Percentiles rank a stretch among this genome's conserved stretches.
phyloP scores from a whole-genome alignment of 371 early-diverging fungal genomes.

The Mucor sp. region DNA sequence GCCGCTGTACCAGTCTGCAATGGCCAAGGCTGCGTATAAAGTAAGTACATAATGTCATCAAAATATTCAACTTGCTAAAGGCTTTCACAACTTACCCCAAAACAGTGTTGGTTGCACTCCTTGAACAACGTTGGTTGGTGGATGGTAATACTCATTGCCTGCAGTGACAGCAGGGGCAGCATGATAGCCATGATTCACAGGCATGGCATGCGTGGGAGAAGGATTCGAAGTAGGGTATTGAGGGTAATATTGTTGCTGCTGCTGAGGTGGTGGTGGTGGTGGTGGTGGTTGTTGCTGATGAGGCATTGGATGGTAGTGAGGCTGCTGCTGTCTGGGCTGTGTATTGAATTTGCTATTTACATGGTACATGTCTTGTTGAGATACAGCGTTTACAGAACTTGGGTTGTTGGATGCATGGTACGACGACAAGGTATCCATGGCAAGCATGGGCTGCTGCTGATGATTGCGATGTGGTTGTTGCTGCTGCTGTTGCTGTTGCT shows the following conservation, averaged over 20 bases:
- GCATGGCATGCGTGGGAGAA: background rate
- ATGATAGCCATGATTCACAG: background rate
- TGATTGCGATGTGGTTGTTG: background rate
- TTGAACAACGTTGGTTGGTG: background rate
- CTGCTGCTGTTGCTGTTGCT: slow-evolving; percentile 10
- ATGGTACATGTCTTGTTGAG: slow-evolving; percentile 9
- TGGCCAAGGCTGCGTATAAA: slow-evolving; percentile 63
- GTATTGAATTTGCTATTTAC: background rate
- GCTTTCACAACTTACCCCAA: slow-evolving; percentile 16
- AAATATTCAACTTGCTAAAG: too few relatives aligned
- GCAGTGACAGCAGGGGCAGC: background rate
- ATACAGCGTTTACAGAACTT: background rate
- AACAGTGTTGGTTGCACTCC: slow-evolving; percentile 11
- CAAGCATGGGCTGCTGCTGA: background rate
- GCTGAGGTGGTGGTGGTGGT: background rate
- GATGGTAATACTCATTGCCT: background rate
- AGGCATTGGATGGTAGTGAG: background rate
- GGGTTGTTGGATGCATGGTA: background rate
- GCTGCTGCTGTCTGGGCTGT: background rate
- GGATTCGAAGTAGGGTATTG: background rate
- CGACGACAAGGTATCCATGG: background rate
- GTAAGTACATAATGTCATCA: background rate
- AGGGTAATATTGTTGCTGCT: slow-evolving; percentile 2
- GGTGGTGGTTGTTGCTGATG: background rate
- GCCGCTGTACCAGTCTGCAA: slow-evolving; percentile 83